Base-by-base conservation (phyloP, 192 early-diverging fungal genomes). In the Coemansia sp. region DNA sequence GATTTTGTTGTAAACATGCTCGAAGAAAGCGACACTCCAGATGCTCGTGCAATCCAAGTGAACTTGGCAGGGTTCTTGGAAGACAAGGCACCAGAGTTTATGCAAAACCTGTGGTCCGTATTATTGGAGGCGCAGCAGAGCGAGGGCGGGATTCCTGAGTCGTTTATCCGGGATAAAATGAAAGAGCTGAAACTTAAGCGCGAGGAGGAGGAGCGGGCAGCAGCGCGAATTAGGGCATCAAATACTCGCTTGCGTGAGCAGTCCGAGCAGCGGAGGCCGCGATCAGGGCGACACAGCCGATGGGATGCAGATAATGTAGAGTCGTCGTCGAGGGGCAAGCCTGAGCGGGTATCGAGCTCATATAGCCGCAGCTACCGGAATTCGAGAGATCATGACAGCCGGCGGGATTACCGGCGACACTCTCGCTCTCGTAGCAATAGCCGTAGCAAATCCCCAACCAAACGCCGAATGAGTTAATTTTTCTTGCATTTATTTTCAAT, bases 1-100 rank as follows among this genome's bases (percentile, higher is more conserved):
- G 91, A 95, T 43, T 95, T 89, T 72, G 83, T 96, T 3, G 87
- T 90, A 61, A 87, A 88, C 27, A 83, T 95, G 75, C 82, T 98
- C 31, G 90, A 96, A 62, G 87, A 87, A 23, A 64, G 62, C 14
- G 55, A 91, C 85, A 84, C 76, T 3, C 87, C 90, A 10, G 96
- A 98, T 77, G 92, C 95, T 41, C 90, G 88, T 62, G 66, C 84
- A 17, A 93, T 99, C 84, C 97, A 99, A 74, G 94, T 98, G 60
- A 93, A 93, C 64, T 82, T 99, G 8, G 94, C 94, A 3, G 94
- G 95, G 10, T 99, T 99, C 62, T 77, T 99, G 19, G 93, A 95
- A 66, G 83, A 82, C 19, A 93, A 92, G 31, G 83, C 97, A 5
- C 80, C 82, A 29, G 72, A 60, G 4, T 98, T 99, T 77, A 89